Evolutionary conservation across 306 rosid genomes (phyloP).

Genomic region (Pterocarpus santalinus): DNA sequence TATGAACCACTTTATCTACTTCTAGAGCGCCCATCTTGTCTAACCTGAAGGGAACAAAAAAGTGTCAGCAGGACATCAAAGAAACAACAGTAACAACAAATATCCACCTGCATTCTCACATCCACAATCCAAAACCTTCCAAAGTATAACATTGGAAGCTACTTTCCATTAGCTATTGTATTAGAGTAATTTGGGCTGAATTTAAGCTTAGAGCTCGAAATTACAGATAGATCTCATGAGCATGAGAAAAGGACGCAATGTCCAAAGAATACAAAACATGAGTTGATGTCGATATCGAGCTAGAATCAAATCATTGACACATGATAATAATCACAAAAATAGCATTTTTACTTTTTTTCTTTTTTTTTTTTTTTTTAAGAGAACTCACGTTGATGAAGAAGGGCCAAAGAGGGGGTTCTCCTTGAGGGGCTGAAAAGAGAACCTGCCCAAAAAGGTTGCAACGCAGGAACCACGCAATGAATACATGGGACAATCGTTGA

Average conservation of each 20-base stretch:
- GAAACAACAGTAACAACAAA: constrained; percentile 10
- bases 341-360: background rate
- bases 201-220: background rate
- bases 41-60: constrained; percentile 57
- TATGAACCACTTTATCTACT: constrained; percentile 62
- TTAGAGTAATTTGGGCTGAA: background rate
- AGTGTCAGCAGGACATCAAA: constrained; percentile 14
- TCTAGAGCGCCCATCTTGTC: constrained; percentile 82
- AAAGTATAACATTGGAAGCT: background rate
- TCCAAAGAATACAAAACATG: constrained; percentile 13
- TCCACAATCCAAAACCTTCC: constrained; percentile 14
- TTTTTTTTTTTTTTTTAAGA: background rate
- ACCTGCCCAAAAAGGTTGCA: constrained; percentile 71
- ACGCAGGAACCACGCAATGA: constrained; percentile 51
- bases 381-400: constrained; percentile 73
- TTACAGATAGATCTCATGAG: no score
- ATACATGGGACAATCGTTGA: constrained; percentile 72
- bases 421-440: constrained; percentile 81
- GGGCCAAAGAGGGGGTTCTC: constrained; percentile 90
- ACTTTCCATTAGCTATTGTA: background rate
- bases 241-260: background rate
- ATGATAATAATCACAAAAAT: background rate
- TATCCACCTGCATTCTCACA: constrained; percentile 13
- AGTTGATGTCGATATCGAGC: background rate
- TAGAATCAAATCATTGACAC: background rate